Conservation (phyloP, 768 basidiomycete genomes). For the Lentinus brumalis region DNA sequence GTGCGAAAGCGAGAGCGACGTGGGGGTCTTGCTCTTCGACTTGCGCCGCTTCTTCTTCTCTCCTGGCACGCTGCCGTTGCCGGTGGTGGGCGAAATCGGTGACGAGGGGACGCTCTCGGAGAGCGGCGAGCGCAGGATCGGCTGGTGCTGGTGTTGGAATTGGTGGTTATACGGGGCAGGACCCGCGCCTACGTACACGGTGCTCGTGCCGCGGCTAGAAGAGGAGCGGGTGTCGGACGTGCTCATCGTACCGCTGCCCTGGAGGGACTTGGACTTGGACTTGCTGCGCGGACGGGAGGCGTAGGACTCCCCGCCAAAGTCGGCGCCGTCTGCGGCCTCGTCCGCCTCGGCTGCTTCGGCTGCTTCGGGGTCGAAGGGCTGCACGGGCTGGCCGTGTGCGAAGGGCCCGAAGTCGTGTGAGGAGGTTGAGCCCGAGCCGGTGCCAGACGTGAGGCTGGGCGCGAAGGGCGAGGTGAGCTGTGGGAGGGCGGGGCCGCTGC, state of each 20-base stretch:
- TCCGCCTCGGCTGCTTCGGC: constrained; percentile 48
- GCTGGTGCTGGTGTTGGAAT: constrained; percentile 23
- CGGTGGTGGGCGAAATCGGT: neutral
- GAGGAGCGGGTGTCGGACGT: constrained; percentile 65
- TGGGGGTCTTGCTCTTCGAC: constrained; percentile 36
- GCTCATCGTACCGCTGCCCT: constrained; percentile 27
- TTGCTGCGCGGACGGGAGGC: constrained; percentile 34
- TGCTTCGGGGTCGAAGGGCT: constrained; percentile 41
- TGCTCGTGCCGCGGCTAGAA: constrained; percentile 38
- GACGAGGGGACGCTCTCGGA: constrained; percentile 5
- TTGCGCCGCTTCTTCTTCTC: constrained; percentile 22
- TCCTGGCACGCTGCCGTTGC: constrained; percentile 1
- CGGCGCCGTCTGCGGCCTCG: constrained; percentile 53
- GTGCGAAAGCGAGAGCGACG: constrained; percentile 45
- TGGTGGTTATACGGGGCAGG: constrained; percentile 29
- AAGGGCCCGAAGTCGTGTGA: constrained; percentile 37
- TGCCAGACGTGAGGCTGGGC: constrained; percentile 17
- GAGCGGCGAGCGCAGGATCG: constrained; percentile 9
- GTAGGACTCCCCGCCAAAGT: constrained; percentile 62
- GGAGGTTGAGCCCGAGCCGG: constrained; percentile 21
- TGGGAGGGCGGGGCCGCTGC: constrained; percentile 22
- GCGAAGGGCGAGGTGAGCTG: constrained; percentile 6
- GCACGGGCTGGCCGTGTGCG: constrained; percentile 18
- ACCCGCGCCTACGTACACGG: constrained; percentile 30
- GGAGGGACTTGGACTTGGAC: constrained; percentile 28